Base-by-base conservation (phyloP, 495 filamentous ascomycete genomes). In the Penicillium argentinense region DNA sequence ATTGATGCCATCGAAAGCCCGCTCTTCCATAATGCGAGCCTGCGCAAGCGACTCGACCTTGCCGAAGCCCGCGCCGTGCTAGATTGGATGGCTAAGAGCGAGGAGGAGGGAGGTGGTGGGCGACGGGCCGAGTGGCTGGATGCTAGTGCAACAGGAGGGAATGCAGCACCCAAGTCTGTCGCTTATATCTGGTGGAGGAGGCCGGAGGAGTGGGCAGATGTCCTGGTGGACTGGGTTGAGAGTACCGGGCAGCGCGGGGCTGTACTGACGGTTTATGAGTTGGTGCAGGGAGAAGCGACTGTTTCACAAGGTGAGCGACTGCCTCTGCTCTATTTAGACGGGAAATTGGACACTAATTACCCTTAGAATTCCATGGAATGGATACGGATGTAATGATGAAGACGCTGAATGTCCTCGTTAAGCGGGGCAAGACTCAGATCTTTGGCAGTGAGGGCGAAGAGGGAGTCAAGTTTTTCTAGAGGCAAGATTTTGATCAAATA, bases 401-500 rank as follows among this genome's bases (percentile, higher is more conserved):
- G 62, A 80, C 87, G n/a, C 69, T 98, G 13, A 74, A 75, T 46
- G 74, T 89, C 42, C 72, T 96, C 18, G 89, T 95, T 18, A 96
- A 91, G 74, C 75, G 85, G 26, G 91, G 91, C 50, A 95, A 87
- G 68, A 91, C 93, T 17, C 91, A 97, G 68, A 80, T 97, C 9
- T 97, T 98, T 74, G 92, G 92, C 14, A 67, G 55, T 27, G 91
- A 91, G 51, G 92, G 92, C 53, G 82, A 86, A 47, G 80, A 83
- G 59, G 93, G 93, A 42, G 89, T 97, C 47, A 98, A 98, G 71
- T 97, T 98, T 73, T 97, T 97, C 63, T 97, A 73, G 73, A 48
- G 3, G 17, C 14, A 17, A 36, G 9, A 33, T 36, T 28, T 25
- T 32, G 6, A 25, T 26, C n/a, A n/a, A 21, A 37, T 25, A 25